Base-by-base conservation (phyloP, 108 stramenopile species). In the Cyclotella atomus region DNA sequence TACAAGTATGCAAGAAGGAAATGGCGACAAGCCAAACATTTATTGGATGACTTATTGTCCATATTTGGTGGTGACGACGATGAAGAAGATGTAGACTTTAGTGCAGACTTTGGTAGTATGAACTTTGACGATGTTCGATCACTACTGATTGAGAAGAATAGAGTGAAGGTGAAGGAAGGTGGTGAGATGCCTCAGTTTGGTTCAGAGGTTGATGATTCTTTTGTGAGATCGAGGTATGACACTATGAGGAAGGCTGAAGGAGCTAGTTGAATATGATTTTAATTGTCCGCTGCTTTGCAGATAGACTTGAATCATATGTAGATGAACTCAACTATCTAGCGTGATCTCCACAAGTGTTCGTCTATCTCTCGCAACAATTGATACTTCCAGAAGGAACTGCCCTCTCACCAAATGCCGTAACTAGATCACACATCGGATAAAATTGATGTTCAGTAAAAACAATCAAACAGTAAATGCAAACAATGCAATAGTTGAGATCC, bases 31-130 rank as follows among this genome's bases (percentile, higher is more conserved):
- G 71, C 60, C 16, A 55, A 73, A 59, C 35, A 59, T 68, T 44
- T 75, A 5, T 52, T 74, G 0, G 73, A 70, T 65, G 69, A 75
- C 20, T 62, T 81, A 1, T 38, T 81, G 20, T 35, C 67, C 12
- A 65, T 81, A 23, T 81, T 81, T 41, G 63, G 59, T n/a, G 63
- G 45, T 3, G 67, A 72, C 38, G 72, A 75, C 0, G 69, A 70
- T 55, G 67, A 73, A 16, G 80, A 81, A 12, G 80, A 65, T 27
- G 41, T 50, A 28, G 79, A 65, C 19, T 73, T 73, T 53, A 52
- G 35, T 28, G 10, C 60, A 19, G 41, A 61, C 19, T 69, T 81
- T 38, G 49, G 59, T 20, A 35, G 24, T 5, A 68, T 67, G 46
- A 66, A 67, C 36, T 59, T 60, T 52, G 71, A 68, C 32, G 54